Evolutionary conservation across 2,329 filamentous ascomycete species (phyloP).

Genomic region (Xylariomycetidae sp.): DNA sequence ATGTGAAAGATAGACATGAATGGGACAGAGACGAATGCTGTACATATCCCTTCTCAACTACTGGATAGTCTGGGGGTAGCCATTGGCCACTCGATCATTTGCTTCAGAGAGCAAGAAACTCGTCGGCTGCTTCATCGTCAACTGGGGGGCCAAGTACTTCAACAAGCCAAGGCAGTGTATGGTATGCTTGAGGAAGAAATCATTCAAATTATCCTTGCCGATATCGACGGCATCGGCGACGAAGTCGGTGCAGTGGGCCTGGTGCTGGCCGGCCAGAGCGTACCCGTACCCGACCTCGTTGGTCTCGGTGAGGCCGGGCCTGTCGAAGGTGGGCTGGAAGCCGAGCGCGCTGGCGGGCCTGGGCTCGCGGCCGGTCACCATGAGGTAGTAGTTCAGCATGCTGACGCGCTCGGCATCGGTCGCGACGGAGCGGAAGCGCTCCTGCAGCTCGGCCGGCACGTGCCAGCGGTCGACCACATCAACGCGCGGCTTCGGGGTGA

Average conservation of each 20-base stretch:
- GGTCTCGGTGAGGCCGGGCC: neutral
- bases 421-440: too few species aligned
- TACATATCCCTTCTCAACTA: too few species aligned
- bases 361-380: neutral
- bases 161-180: constrained; percentile 1
- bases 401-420: too few species aligned
- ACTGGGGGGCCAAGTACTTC: too few species aligned
- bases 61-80: too few species aligned
- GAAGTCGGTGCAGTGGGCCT: neutral
- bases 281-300: constrained; percentile 1
- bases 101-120: too few species aligned
- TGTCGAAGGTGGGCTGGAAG: neutral
- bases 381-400: too few species aligned
- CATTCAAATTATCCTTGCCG: neutral
- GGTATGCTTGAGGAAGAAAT: constrained; percentile 1
- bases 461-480: constrained; percentile 1
- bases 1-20: too few species aligned
- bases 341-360: neutral
- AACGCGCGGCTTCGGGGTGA: constrained; percentile 1
- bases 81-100: too few species aligned
- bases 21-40: too few species aligned
- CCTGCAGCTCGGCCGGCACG: too few species aligned
- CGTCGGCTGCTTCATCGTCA: too few species aligned
- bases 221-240: constrained; percentile 1
- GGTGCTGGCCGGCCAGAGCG: constrained; percentile 2